These are phyloP conservation scores for Rhizopogon vinicolor DNA, from an alignment of 768 basidiomycete genomes.

Conservation along the genomic window DNA sequence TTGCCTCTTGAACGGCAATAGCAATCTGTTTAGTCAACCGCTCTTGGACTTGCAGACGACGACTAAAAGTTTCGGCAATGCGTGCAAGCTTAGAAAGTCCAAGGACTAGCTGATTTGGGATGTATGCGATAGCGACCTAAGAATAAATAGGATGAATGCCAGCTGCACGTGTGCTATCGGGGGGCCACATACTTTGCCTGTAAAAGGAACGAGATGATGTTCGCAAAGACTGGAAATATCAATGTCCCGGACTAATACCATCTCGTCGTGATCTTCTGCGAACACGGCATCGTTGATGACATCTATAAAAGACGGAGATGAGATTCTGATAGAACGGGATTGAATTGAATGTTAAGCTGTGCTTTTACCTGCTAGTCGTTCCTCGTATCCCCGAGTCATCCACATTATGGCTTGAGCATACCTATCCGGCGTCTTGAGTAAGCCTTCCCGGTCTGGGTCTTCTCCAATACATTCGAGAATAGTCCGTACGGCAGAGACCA, in stretches of 20 bases:
- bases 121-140: conserved; percentile 96
- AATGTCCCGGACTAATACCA: conserved; percentile 98
- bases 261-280: conserved; percentile 98
- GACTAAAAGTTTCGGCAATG: conserved; percentile 95
- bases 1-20: conserved; percentile 96
- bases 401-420: conserved; percentile 97
- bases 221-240: conserved; percentile 97
- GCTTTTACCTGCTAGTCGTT: conserved; percentile 74
- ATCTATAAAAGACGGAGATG: conserved; percentile 44
- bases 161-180: neutral
- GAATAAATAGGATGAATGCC: conserved; percentile 12
- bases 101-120: conserved; percentile 91
- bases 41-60: conserved; percentile 96
- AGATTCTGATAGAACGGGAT: conserved; percentile 4
- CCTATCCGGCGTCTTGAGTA: conserved; percentile 87
- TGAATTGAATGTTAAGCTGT: conserved; percentile 6
- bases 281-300: conserved; percentile 99
- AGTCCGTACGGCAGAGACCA: conserved; percentile 82
- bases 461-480: conserved; percentile 98
- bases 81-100: conserved; percentile 95
- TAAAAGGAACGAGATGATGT: conserved; percentile 97
- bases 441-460: conserved; percentile 93
- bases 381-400: conserved; percentile 99
- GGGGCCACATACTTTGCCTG: conserved; percentile 74
- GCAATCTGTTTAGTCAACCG: conserved; percentile 97